phyloP scores from a whole-genome alignment of 2,329 filamentous ascomycete species.

The Byssochlamys sp. region DNA sequence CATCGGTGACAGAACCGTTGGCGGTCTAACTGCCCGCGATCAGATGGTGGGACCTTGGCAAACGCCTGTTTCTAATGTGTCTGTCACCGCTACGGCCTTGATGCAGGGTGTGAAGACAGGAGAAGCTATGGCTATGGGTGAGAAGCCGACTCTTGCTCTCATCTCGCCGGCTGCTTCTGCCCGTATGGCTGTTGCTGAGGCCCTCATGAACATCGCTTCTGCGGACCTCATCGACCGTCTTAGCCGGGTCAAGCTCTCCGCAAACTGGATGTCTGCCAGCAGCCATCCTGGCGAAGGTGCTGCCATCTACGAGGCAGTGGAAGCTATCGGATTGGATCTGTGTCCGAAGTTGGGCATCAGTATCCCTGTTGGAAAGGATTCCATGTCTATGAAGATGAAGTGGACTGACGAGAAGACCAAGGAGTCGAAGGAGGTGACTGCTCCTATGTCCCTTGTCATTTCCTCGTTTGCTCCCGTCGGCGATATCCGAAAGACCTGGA shows the following conservation, averaged over 20 bases:
- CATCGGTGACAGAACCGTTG: slow-evolving; percentile 85
- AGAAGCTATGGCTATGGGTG: slow-evolving; percentile 96
- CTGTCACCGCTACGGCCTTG: slow-evolving; percentile 78
- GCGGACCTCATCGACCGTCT: slow-evolving; percentile 64
- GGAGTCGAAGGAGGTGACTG: slow-evolving; percentile 73
- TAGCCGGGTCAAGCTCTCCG: slow-evolving; percentile 73
- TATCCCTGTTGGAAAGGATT: slow-evolving; percentile 96
- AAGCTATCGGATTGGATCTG: slow-evolving; percentile 84
- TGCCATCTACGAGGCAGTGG: slow-evolving; percentile 82
- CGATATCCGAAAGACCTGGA: slow-evolving; percentile 82
- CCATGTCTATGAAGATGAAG: slow-evolving; percentile 96
- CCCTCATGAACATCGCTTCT: slow-evolving; percentile 83
- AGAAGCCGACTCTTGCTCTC: slow-evolving; percentile 78
- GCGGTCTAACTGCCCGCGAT: slow-evolving; percentile 76
- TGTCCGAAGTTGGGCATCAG: slow-evolving; percentile 83
- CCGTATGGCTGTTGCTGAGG: slow-evolving; percentile 91
- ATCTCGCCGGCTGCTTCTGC: slow-evolving; percentile 85
- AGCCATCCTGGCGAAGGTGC: slow-evolving; percentile 87
- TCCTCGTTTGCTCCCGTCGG: slow-evolving; percentile 81
- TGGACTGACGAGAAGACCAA: slow-evolving; percentile 66
- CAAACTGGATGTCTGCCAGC: slow-evolving; percentile 98
- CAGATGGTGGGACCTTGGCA: slow-evolving; percentile 98
- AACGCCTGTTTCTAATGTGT: slow-evolving; percentile 83
- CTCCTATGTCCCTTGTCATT: slow-evolving; percentile 82
- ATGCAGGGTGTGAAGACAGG: slow-evolving; percentile 63